phyloP scores from a whole-genome alignment of 768 basidiomycete genomes.

The Agrocybe pediades region DNA sequence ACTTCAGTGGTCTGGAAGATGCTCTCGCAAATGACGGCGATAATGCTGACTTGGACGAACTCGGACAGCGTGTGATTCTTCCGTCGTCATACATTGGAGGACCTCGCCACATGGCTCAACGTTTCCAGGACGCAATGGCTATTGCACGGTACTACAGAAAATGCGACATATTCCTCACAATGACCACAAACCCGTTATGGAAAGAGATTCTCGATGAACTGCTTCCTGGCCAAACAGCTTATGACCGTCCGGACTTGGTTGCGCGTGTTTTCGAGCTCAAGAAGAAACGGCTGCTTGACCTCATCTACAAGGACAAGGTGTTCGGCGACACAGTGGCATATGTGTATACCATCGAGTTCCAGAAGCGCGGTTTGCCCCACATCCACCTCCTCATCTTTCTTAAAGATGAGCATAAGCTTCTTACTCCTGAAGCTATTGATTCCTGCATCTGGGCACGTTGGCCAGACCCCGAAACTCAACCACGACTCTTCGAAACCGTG shows the following conservation, averaged over 20 bases:
- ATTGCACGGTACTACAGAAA: slow-evolving; percentile 36
- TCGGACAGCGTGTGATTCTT: slow-evolving; percentile 37
- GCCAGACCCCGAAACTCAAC: slow-evolving; percentile 39
- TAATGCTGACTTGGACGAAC: slow-evolving; percentile 24
- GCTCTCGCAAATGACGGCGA: slow-evolving; percentile 19
- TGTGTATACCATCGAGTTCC: slow-evolving; percentile 55
- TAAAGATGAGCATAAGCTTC: slow-evolving; percentile 26
- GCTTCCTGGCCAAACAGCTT: slow-evolving; percentile 34
- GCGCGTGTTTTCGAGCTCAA: slow-evolving; percentile 48
- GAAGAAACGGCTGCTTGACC: slow-evolving; percentile 35
- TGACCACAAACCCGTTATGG: slow-evolving; percentile 57
- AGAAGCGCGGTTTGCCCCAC: slow-evolving; percentile 56
- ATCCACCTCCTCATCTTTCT: slow-evolving; percentile 51
- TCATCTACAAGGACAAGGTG: slow-evolving; percentile 36
- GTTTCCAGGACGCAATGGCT: slow-evolving; percentile 48
- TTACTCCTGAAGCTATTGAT: slow-evolving; percentile 37
- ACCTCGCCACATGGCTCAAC: slow-evolving; percentile 42
- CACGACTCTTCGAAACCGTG: slow-evolving; percentile 31
- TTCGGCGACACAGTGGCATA: slow-evolving; percentile 43
- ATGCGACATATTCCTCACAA: slow-evolving; percentile 50
- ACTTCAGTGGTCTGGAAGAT: slow-evolving; percentile 31
- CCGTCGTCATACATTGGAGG: slow-evolving; percentile 45
- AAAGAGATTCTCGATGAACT: slow-evolving; percentile 42
- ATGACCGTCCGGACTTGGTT: slow-evolving; percentile 52
- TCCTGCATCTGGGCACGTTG: slow-evolving; percentile 36